Percentiles rank a stretch among this genome's conserved stretches.
phyloP scores from a whole-genome alignment of 2,329 filamentous ascomycete genomes.

The Rhynchosporium agropyri region DNA sequence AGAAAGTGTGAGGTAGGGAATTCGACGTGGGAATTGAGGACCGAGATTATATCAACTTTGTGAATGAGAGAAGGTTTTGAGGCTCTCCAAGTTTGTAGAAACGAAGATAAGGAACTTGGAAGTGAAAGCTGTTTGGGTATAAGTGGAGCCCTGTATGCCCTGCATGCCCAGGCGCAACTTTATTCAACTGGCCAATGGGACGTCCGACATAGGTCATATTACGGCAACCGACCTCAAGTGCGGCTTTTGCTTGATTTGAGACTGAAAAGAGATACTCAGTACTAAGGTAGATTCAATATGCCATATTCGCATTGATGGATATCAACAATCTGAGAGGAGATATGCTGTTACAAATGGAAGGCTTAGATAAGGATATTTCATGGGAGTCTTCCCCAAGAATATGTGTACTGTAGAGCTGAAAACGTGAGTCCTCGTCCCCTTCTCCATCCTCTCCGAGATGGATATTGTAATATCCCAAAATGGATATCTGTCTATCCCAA shows the following conservation, averaged over 20 bases:
- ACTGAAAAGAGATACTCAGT: too few relatives aligned
- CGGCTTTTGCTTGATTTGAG: background rate
- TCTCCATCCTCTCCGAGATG: too few relatives aligned
- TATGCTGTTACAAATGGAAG: too few relatives aligned
- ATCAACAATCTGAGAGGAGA: too few relatives aligned
- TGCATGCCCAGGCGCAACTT: conserved; percentile 6
- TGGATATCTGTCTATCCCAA: conserved; percentile 9
- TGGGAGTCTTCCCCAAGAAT: too few relatives aligned
- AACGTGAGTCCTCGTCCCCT: too few relatives aligned
- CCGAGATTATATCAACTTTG: too few relatives aligned
- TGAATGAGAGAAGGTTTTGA: background rate
- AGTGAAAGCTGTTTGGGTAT: background rate
- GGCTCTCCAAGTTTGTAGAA: background rate
- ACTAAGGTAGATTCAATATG: too few relatives aligned
- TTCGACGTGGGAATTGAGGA: background rate
- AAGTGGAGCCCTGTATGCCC: background rate
- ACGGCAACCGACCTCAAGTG: background rate
- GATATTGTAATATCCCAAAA: background rate
- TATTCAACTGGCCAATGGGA: conserved; percentile 4
- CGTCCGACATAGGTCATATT: background rate
- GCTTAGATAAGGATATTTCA: too few relatives aligned
- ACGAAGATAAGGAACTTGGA: background rate
- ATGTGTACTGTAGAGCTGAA: too few relatives aligned
- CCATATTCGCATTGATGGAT: too few relatives aligned
- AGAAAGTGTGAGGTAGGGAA: background rate